A percentile compares a stretch with the other conserved stretches of the same genome.
These are phyloP conservation scores for Paramyrothecium roridum DNA, from an alignment of 2,329 filamentous ascomycete species.

Conservation along the genomic window DNA sequence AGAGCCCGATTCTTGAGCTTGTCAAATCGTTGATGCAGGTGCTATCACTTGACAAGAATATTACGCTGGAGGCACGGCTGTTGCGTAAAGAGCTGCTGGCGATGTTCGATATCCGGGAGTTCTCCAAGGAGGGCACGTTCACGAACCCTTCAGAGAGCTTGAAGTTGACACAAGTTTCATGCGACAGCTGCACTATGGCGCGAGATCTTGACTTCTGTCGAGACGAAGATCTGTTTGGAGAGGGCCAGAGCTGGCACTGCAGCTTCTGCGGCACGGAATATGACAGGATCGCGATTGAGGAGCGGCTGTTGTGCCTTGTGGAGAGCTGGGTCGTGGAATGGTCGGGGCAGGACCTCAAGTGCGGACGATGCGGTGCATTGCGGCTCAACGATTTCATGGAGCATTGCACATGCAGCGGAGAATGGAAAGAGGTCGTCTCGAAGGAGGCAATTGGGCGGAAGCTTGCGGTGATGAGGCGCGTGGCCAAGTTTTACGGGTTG, in stretches of 20 bases:
- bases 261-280: slow-evolving; percentile 71
- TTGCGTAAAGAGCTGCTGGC: slow-evolving; percentile 85
- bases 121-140: slow-evolving; percentile 84
- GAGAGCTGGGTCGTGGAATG: slow-evolving; percentile 75
- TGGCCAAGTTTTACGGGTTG: slow-evolving; percentile 76
- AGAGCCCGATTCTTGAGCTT: slow-evolving; percentile 80
- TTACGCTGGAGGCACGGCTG: slow-evolving; percentile 81
- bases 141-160: slow-evolving; percentile 78
- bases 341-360: slow-evolving; percentile 88
- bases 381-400: slow-evolving; percentile 93
- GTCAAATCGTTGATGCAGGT: slow-evolving; percentile 94
- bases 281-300: slow-evolving; percentile 78
- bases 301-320: slow-evolving; percentile 73
- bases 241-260: slow-evolving; percentile 66
- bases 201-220: slow-evolving; percentile 90
- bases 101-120: slow-evolving; percentile 93
- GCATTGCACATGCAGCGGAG: slow-evolving; percentile 88
- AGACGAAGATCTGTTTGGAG: slow-evolving; percentile 70
- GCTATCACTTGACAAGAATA: slow-evolving; percentile 84
- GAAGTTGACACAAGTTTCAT: slow-evolving; percentile 72
- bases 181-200: slow-evolving; percentile 84
- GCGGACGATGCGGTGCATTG: slow-evolving; percentile 66
- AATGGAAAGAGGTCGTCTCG: slow-evolving; percentile 73
- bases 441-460: slow-evolving; percentile 61
- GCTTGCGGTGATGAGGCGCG: slow-evolving; percentile 68